A percentile compares a stretch with the other conserved stretches of the same genome.
Evolutionary conservation across 129 eudicot species (phyloP).

Genomic region (Flaveria brownii): DNA sequence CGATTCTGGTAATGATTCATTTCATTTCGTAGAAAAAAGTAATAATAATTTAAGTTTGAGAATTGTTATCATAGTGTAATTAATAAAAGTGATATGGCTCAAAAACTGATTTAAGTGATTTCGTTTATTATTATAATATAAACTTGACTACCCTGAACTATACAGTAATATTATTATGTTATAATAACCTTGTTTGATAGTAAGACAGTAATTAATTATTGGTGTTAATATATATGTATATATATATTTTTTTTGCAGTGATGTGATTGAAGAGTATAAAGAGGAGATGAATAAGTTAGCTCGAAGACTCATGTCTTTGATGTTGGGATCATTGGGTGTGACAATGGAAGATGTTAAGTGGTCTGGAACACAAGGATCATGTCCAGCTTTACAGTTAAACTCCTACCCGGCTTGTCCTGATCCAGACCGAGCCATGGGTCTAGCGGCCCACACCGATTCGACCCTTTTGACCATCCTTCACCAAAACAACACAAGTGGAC

Average conservation of each 20-base stretch:
- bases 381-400: constrained; percentile 68
- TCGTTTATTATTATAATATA: too few relatives aligned
- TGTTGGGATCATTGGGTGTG: constrained; percentile 76
- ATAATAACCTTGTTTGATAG: too few relatives aligned
- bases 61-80: not conserved
- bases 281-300: constrained; percentile 64
- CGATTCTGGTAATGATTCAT: constrained; percentile 59
- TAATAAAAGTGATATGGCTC: too few relatives aligned
- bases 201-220: constrained; percentile 5
- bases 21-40: not conserved
- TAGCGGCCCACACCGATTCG: constrained; percentile 72
- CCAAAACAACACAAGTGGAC: constrained; percentile 76
- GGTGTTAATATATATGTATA: not conserved
- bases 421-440: constrained; percentile 91
- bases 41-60: too few relatives aligned
- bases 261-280: constrained; percentile 59
- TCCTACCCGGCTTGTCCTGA: constrained; percentile 91
- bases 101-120: too few relatives aligned
- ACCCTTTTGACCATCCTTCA: constrained; percentile 73
- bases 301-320: constrained; percentile 56
- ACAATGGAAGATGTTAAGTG: constrained; percentile 55
- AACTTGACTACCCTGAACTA: too few relatives aligned
- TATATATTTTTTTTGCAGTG: constrained; percentile 36
- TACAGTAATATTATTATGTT: too few relatives aligned
- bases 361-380: constrained; percentile 45